Evolutionary conservation across 805 yeast genomes (phyloP), one percentile per base, ranked within the genome.

Genomic region (Yueomyces sp.): DNA sequence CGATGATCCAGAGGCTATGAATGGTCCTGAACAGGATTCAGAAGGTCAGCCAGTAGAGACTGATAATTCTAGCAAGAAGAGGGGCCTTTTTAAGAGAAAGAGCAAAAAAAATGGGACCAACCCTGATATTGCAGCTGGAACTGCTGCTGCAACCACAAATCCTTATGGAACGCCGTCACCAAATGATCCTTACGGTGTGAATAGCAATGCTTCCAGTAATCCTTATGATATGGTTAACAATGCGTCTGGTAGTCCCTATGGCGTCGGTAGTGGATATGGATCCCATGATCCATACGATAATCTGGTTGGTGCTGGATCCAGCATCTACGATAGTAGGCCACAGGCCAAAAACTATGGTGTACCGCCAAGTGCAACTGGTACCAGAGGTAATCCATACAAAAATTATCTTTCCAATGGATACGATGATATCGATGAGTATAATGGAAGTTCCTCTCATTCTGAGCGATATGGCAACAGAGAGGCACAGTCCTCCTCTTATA

Each of bases 1-100:
- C 5, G 45, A 43, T 9, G 53, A 51, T 12, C 49, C 46, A 32
- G 44, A 41, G 28, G 53, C 47, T 29, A 54, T 53, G 36, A 37
- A 29, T n/a, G 37, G 33, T 7, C 40, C 42, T 5, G 37, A 9
- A 9, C 42, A 37, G 34, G 40, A 31, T n/a, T 38, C 39, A 40
- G 49, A 42, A 31, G 37, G 28, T 43, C 27, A 44, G 43, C 31
- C 39, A 39, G 28, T 27, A 42, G 11, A 44, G 41, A 11, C 19
- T 26, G 8, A 40, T 43, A 3, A 6, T 34, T 3, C 37, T 12
- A 45, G 47, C 40, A 47, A 44, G 39, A 49, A 47, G 19, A 43
- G 44, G 28, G 45, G 49, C 4, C 29, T 49, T 5, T 47, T 49
- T 36, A 45, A 47, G 3, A 46, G 47, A 37, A 44, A 45, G 31